A percentile compares a stretch with the other conserved stretches of the same genome.
Evolutionary conservation across 805 yeast genomes (phyloP).

Genomic region (Millerozyma acaciae): DNA sequence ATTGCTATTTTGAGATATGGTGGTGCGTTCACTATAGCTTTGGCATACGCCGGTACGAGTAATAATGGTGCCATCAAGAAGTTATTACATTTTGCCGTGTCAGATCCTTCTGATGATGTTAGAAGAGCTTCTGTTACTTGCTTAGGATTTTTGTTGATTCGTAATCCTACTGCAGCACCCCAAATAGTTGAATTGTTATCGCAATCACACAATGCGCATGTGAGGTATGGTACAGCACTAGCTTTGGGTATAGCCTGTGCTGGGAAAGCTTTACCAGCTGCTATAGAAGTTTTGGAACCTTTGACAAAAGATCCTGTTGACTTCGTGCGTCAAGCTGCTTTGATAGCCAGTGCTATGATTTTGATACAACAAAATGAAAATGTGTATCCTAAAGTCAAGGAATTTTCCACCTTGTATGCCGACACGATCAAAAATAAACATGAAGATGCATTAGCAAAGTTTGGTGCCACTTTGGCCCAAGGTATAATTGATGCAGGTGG

Average conservation of each 20-base stretch:
- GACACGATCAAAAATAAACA: constrained; percentile 80
- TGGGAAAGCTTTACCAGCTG: constrained; percentile 84
- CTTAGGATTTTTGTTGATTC: constrained; percentile 83
- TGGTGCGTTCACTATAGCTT: constrained; percentile 89
- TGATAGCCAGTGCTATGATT: constrained; percentile 88
- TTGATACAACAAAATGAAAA: constrained; percentile 84
- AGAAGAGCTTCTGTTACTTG: constrained; percentile 94
- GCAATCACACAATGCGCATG: constrained; percentile 96
- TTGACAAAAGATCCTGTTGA: constrained; percentile 91
- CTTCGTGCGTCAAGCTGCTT: constrained; percentile 97
- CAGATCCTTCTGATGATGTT: constrained; percentile 94
- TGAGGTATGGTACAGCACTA: constrained; percentile 96
- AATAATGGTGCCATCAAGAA: constrained; percentile 82
- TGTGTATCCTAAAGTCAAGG: constrained; percentile 73
- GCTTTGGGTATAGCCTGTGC: constrained; percentile 97
- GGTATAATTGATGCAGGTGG: constrained; percentile 99
- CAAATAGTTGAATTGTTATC: constrained; percentile 89
- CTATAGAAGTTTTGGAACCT: constrained; percentile 89
- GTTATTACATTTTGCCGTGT: constrained; percentile 87
- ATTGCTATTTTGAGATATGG: constrained; percentile 89
- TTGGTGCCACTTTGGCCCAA: constrained; percentile 95
- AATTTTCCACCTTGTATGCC: constrained; percentile 69
- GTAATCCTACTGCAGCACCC: constrained; percentile 91
- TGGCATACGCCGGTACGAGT: constrained; percentile 97
- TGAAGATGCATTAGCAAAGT: constrained; percentile 95